Percentiles rank a stretch among this genome's conserved stretches.
phyloP scores from a whole-genome alignment of 148 eudicot species.

The Amaranthus hypochondriacus region DNA sequence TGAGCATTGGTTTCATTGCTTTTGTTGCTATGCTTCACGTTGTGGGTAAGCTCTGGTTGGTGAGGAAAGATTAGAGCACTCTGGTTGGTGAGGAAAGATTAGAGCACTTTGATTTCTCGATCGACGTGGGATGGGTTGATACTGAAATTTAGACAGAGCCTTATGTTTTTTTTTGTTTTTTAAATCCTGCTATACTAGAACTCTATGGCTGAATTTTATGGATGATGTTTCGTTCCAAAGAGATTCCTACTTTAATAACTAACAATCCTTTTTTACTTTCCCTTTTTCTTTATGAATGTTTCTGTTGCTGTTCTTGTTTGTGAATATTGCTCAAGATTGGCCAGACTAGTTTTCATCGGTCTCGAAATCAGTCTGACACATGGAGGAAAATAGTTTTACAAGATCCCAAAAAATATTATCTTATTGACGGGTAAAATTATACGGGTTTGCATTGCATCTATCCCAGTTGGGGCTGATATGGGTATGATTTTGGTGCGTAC shows the following conservation, averaged over 20 bases:
- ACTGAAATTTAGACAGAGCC: neutral
- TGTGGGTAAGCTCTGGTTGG: slow-evolving; percentile 35
- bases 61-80: neutral
- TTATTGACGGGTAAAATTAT: no score
- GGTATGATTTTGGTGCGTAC: no score
- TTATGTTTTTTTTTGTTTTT: slow-evolving; percentile 3
- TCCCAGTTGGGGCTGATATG: no score
- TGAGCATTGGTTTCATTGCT: slow-evolving; percentile 38
- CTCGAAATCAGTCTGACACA: no score
- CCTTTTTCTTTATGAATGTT: no score
- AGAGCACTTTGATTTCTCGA: neutral
- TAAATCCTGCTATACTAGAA: slow-evolving; percentile 5
- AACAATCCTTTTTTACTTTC: no score
- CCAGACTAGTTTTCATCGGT: no score
- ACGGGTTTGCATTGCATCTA: no score
- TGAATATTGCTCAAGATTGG: no score
- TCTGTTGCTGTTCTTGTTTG: no score
- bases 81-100: slow-evolving; percentile 19
- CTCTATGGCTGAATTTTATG: neutral
- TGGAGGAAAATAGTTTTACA: no score
- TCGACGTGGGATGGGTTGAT: neutral
- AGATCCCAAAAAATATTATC: no score
- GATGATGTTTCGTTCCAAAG: neutral
- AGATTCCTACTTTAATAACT: neutral
- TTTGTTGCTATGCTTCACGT: slow-evolving; percentile 33